Conservation (phyloP, 208 protist species). For the Acanthamoeba triangularis region DNA sequence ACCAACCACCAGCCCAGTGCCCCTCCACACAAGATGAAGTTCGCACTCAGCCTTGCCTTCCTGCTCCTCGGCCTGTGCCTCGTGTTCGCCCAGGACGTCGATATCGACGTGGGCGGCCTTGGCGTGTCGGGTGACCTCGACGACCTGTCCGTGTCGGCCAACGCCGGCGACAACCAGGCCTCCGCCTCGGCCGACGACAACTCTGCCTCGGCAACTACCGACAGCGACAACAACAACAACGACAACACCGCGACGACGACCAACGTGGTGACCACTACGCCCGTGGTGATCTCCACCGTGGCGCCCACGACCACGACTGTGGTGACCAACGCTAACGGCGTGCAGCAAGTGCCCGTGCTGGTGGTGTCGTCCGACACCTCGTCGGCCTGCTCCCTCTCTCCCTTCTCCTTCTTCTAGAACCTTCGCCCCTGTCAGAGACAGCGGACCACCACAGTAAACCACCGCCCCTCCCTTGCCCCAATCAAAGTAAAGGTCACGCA, state of each 20-base stretch:
- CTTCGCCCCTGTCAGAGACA: too few species aligned
- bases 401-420: neutral
- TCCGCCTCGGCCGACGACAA: neutral
- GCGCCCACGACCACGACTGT: neutral
- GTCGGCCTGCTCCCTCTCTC: neutral
- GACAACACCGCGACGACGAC: neutral
- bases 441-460: too few species aligned
- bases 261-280: neutral
- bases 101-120: neutral
- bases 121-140: neutral
- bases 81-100: neutral
- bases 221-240: conserved; percentile 10
- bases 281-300: neutral
- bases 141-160: conserved; percentile 9
- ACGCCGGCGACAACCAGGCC: neutral
- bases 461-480: too few species aligned
- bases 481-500: too few species aligned
- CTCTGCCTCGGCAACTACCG: neutral
- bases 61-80: neutral
- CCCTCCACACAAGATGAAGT: neutral
- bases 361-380: neutral
- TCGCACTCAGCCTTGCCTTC: neutral
- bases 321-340: neutral
- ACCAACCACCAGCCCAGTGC: too few species aligned
- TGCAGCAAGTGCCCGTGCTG: too few species aligned